Evolutionary conservation across 225 moss, liverwort and hornwort species (phyloP).

Genomic region (Bryoerythrophyllum caledonicum): DNA sequence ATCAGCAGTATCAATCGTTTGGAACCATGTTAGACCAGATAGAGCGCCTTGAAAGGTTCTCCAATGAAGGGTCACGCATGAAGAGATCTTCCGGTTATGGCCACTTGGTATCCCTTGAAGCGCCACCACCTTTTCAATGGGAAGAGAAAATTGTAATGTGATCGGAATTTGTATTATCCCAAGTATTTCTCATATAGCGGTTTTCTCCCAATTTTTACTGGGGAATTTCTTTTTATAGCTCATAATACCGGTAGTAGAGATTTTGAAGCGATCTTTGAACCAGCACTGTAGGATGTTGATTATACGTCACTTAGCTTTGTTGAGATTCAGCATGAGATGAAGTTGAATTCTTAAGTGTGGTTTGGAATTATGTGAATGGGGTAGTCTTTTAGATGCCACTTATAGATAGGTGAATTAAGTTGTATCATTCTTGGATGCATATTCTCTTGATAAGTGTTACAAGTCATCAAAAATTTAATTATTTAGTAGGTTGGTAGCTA

Average conservation of each 20-base stretch:
- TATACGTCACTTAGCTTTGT: not conserved
- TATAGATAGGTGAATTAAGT: not conserved
- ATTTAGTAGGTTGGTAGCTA: no score
- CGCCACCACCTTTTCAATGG: conserved; percentile 42
- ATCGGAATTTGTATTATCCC: not conserved
- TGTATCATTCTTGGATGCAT: not conserved
- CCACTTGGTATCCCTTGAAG: conserved; percentile 29
- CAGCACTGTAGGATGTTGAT: not conserved
- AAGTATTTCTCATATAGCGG: not conserved
- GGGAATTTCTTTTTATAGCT: no score
- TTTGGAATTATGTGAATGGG: not conserved
- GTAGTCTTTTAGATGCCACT: not conserved
- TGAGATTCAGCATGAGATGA: not conserved
- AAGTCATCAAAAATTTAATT: not conserved
- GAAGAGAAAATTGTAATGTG: not conserved
- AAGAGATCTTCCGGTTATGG: not conserved
- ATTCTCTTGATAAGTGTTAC: not conserved
- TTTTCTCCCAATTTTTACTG: not conserved
- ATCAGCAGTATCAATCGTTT: conserved; percentile 1
- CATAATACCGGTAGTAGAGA: not conserved
- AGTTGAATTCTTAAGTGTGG: not conserved
- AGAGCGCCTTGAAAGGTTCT: not conserved
- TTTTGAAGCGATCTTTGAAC: not conserved
- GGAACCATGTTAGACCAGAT: not conserved
- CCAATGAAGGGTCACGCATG: conserved; percentile 6